Conservation (phyloP, 257 asterid genomes). For the Nemophila menziesii region DNA sequence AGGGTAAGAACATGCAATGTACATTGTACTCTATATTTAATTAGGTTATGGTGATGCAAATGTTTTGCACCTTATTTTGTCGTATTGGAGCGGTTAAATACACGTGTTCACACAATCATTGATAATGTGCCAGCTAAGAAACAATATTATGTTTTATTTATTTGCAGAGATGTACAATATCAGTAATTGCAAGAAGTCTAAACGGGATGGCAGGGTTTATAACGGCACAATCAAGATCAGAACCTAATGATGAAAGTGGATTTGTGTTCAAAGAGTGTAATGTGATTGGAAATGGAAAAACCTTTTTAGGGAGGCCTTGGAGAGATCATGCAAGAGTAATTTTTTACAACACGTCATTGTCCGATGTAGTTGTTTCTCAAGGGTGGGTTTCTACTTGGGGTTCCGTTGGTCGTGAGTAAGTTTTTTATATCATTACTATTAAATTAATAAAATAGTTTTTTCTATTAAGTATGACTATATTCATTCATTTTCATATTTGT, state of each 20-base stretch:
- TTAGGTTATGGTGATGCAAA: too few species aligned
- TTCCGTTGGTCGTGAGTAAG: conserved; percentile 33
- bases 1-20: too few species aligned
- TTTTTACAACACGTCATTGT: conserved; percentile 32
- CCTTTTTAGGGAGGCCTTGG: conserved; percentile 64
- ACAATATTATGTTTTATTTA: not conserved
- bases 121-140: not conserved
- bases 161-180: conserved; percentile 37
- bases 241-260: conserved; percentile 16
- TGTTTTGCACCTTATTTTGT: too few species aligned
- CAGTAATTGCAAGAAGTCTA: conserved; percentile 22
- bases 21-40: too few species aligned
- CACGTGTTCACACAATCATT: too few species aligned
- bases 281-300: conserved; percentile 32
- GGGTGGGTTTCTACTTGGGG: conserved; percentile 60
- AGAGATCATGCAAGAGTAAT: conserved; percentile 53
- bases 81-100: too few species aligned
- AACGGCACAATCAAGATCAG: conserved; percentile 55
- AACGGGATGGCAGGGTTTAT: conserved; percentile 41
- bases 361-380: conserved; percentile 29
- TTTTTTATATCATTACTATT: not conserved
- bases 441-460: not conserved
- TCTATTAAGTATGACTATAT: too few species aligned
- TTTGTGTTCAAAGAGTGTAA: conserved; percentile 47
- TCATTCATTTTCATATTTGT: too few species aligned